Conservation (phyloP, 1,284 basidiomycete genomes). For the Thecaphora thlaspeos region DNA sequence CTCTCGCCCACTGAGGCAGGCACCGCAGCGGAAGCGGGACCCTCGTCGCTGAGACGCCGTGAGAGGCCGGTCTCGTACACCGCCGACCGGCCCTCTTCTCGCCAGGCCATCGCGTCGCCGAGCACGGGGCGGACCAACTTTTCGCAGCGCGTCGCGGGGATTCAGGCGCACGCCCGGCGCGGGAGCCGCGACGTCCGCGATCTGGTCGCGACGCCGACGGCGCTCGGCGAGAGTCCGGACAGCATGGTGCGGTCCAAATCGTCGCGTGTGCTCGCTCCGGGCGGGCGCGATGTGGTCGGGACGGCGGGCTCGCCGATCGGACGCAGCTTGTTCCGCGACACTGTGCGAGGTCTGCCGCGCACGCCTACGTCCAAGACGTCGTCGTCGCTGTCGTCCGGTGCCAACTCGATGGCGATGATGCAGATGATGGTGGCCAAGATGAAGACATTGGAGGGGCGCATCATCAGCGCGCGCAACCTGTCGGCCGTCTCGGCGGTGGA, state of each 20-base stretch:
- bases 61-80: slow-evolving; percentile 8
- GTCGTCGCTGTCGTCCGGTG: too few species aligned
- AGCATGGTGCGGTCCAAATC: background rate
- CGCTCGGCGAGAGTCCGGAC: slow-evolving; percentile 27
- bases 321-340: background rate
- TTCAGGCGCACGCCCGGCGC: slow-evolving; percentile 29
- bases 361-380: background rate
- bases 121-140: slow-evolving; percentile 20
- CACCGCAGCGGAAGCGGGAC: background rate
- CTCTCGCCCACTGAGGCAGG: slow-evolving; percentile 5
- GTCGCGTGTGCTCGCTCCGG: background rate
- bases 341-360: background rate
- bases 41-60: background rate
- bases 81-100: slow-evolving; percentile 20
- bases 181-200: slow-evolving; percentile 26
- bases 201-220: slow-evolving; percentile 14
- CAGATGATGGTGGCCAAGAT: slow-evolving; percentile 47
- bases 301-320: background rate
- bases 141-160: slow-evolving; percentile 15
- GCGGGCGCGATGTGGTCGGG: background rate
- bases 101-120: slow-evolving; percentile 25
- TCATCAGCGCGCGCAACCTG: slow-evolving; percentile 40
- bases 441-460: slow-evolving; percentile 47
- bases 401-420: slow-evolving; percentile 20
- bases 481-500: slow-evolving; percentile 21